A percentile compares a stretch with the other conserved stretches of the same genome.
Evolutionary conservation across 306 rosid genomes (phyloP).

Genomic region (Vachellia pachyceras): DNA sequence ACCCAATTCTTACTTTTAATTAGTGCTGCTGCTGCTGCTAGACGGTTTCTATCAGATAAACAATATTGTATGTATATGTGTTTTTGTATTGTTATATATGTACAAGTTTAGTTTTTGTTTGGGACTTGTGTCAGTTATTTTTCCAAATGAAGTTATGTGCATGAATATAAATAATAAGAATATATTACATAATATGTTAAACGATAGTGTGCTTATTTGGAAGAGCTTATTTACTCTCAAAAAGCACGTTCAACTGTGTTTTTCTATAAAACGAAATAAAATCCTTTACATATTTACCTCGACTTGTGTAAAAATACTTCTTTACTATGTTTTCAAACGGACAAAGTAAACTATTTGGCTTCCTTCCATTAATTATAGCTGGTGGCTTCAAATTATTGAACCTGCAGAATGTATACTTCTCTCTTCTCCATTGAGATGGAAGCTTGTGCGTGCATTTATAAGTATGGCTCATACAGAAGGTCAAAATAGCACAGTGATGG

Average conservation of each 20-base stretch:
- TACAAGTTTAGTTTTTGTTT: not conserved
- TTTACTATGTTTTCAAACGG: too few relatives aligned
- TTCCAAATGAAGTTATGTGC: too few relatives aligned
- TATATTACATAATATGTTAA: not conserved
- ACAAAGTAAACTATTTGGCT: not conserved
- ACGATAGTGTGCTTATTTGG: too few relatives aligned
- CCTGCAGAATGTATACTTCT: not conserved
- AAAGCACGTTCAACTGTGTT: too few relatives aligned
- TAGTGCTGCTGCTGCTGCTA: not conserved
- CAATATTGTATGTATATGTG: constrained; percentile 26
- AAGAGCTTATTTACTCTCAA: too few relatives aligned
- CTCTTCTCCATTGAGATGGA: not conserved
- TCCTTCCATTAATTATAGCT: not conserved
- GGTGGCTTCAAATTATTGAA: not conserved
- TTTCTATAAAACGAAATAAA: too few relatives aligned
- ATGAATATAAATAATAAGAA: not conserved
- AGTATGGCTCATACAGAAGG: constrained; percentile 16
- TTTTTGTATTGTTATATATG: not conserved
- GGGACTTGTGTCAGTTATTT: not conserved
- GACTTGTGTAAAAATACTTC: too few relatives aligned
- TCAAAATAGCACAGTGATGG: constrained; percentile 15
- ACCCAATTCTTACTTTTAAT: not conserved
- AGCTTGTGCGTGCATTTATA: not conserved
- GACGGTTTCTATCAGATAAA: not conserved
- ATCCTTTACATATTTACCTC: too few relatives aligned